Conservation (phyloP, 805 yeast genomes). For the Candida oleophila region DNA sequence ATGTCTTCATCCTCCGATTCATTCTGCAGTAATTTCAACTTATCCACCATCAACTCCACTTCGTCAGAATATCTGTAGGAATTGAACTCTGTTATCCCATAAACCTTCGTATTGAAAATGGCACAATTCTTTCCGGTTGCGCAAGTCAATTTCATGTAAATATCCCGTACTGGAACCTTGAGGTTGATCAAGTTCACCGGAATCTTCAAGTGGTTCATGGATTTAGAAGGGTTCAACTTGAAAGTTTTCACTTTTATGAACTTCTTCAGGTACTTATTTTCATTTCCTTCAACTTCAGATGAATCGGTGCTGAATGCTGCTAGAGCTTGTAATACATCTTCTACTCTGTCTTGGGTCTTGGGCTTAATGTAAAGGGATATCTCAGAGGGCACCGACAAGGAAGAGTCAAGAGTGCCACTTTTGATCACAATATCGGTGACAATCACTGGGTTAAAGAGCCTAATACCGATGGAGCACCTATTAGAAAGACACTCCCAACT, state of each 20-base stretch:
- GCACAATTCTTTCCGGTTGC: constrained; percentile 10
- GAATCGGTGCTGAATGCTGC: not conserved
- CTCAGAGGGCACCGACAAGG: constrained; percentile 13
- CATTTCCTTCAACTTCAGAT: not conserved
- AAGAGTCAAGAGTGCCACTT: constrained; percentile 8
- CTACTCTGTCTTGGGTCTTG: constrained; percentile 15
- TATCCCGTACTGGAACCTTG: constrained; percentile 29
- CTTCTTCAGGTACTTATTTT: constrained; percentile 27
- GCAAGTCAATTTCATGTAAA: constrained; percentile 27
- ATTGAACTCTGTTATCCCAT: constrained; percentile 29
- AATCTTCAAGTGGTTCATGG: constrained; percentile 27
- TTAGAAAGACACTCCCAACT: constrained; percentile 33
- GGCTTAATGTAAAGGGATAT: constrained; percentile 33
- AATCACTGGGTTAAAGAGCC: constrained; percentile 30
- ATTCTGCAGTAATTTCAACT: constrained; percentile 6
- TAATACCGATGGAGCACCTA: constrained; percentile 34
- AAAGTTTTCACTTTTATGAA: constrained; percentile 31
- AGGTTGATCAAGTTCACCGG: constrained; percentile 35
- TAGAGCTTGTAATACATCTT: constrained; percentile 17
- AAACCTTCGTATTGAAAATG: constrained; percentile 23
- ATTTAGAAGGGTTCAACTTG: constrained; percentile 11
- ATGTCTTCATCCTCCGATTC: not conserved
- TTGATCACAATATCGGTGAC: constrained; percentile 35
- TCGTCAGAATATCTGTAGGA: constrained; percentile 23
- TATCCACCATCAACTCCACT: constrained; percentile 16